Evolutionary conservation across 768 basidiomycete genomes (phyloP).

Genomic region (Lenzites betulinus): DNA sequence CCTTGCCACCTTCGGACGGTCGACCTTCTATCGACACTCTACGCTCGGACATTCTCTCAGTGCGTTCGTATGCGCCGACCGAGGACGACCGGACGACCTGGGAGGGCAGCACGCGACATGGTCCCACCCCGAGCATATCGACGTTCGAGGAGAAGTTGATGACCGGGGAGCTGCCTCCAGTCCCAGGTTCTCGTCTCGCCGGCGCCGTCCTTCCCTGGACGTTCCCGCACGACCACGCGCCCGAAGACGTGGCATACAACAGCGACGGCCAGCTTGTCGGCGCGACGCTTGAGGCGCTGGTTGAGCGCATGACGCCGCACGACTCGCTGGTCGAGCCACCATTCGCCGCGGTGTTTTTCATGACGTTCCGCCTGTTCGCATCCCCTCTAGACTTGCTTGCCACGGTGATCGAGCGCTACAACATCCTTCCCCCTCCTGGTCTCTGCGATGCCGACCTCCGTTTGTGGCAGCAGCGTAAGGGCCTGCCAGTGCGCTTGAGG

Average conservation of each 20-base stretch:
- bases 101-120: constrained; percentile 50
- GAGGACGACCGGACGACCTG: constrained; percentile 61
- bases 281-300: constrained; percentile 83
- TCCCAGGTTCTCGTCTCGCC: constrained; percentile 20
- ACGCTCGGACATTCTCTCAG: constrained; percentile 51
- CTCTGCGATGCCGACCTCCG: constrained; percentile 61
- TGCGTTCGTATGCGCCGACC: constrained; percentile 46
- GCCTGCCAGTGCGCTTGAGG: constrained; percentile 85
- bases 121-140: constrained; percentile 23
- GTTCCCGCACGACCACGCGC: constrained; percentile 75
- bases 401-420: constrained; percentile 80
- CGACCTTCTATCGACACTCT: constrained; percentile 31
- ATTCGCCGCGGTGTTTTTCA: constrained; percentile 89
- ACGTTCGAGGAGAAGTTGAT: constrained; percentile 56
- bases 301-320: constrained; percentile 98
- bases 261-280: constrained; percentile 88
- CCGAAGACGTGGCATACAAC: constrained; percentile 88
- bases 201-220: constrained; percentile 54
- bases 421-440: constrained; percentile 65
- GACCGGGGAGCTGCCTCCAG: constrained; percentile 52
- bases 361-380: constrained; percentile 93
- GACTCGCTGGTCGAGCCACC: constrained; percentile 86
- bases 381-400: constrained; percentile 76
- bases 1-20: constrained; percentile 31
- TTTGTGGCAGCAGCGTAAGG: constrained; percentile 86